phyloP scores from a whole-genome alignment of 257 asterid species.

The Przewalskia tangutica region DNA sequence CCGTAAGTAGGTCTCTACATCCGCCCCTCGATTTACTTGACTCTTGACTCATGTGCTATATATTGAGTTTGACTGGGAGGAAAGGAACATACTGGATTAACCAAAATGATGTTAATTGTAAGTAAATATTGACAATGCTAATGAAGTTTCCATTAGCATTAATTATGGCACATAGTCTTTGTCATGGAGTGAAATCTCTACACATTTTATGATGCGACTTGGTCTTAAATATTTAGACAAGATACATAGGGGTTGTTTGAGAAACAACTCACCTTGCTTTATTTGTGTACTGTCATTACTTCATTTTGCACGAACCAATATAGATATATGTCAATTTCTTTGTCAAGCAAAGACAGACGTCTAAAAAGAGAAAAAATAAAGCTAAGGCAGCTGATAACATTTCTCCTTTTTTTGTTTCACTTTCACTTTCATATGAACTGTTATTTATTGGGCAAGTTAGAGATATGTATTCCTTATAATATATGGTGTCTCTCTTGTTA shows the following conservation, averaged over 20 bases:
- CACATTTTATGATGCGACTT: background rate
- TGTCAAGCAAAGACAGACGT: background rate
- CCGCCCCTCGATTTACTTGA: background rate
- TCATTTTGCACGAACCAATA: constrained; percentile 2
- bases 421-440: background rate
- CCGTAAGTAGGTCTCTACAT: background rate
- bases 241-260: background rate
- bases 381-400: too few species aligned
- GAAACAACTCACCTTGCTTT: background rate
- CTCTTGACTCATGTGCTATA: background rate
- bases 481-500: background rate
- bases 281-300: constrained; percentile 6
- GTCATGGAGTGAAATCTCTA: background rate
- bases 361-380: background rate
- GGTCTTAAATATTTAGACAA: background rate
- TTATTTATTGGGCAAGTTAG: background rate
- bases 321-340: background rate
- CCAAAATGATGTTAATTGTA: background rate
- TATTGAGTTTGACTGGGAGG: background rate
- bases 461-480: background rate
- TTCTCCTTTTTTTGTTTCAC: background rate
- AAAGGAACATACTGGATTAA: background rate
- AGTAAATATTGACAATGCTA: background rate
- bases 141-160: background rate
- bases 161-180: background rate